These are phyloP conservation scores for Penicillium carneum DNA, from an alignment of 2,329 filamentous ascomycete genomes.

Conservation along the genomic window DNA sequence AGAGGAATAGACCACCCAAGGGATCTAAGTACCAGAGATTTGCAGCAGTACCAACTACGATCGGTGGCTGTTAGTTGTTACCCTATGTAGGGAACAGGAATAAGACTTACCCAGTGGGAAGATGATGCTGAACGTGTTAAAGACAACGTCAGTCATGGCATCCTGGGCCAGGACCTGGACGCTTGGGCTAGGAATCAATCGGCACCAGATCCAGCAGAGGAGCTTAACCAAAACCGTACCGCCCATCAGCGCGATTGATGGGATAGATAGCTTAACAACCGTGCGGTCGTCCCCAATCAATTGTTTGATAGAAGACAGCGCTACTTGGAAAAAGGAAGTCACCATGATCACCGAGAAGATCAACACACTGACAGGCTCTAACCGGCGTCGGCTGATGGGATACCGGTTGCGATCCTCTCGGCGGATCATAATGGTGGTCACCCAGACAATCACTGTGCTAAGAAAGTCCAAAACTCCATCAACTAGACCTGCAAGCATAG, in stretches of 20 bases:
- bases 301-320: constrained; percentile 66
- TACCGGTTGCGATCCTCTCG: constrained; percentile 68
- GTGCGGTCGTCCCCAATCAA: constrained; percentile 65
- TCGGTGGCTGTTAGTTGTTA: neutral
- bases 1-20: constrained; percentile 67
- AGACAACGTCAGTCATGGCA: constrained; percentile 79
- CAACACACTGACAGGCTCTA: constrained; percentile 71
- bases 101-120: constrained; percentile 69
- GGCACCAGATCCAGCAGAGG: constrained; percentile 85
- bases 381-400: constrained; percentile 67
- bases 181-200: constrained; percentile 82
- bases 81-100: neutral
- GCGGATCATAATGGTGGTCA: constrained; percentile 66
- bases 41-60: constrained; percentile 47
- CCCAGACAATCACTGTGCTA: constrained; percentile 68
- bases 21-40: constrained; percentile 66
- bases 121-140: constrained; percentile 87
- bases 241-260: constrained; percentile 81
- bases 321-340: constrained; percentile 68
- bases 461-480: constrained; percentile 72
- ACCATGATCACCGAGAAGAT: constrained; percentile 72
- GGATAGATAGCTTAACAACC: constrained; percentile 74
- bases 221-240: constrained; percentile 82
- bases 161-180: constrained; percentile 79
- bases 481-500: constrained; percentile 70